Evolutionary conservation across 2,329 filamentous ascomycete genomes (phyloP), one percentile per base, ranked within the genome.

Genomic region (Neoarthrinium moseri): DNA sequence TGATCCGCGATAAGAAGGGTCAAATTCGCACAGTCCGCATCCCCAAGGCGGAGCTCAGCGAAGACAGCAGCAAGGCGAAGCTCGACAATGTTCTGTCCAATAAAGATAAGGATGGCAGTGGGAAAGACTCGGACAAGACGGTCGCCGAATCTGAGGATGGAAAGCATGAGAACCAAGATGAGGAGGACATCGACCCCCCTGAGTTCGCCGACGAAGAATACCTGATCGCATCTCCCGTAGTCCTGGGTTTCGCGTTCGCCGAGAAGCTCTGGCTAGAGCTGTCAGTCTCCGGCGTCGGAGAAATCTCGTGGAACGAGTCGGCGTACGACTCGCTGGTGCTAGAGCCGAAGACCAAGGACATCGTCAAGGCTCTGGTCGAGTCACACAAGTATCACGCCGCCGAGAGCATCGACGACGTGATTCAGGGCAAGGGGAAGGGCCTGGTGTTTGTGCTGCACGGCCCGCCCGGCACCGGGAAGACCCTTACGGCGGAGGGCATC

Each of bases 211-310:
- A 94, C 39, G 89, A 95, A 51, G 88, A 96, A 55, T 85, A 94
- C 20, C 72, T 96, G 5, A 85, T 95, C 39, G 84, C 90, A 2
- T 92, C 88, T 2, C 87, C 91, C 0, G 84, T 95, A 1, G 88
- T 95, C 0, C 77, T 95, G 2, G 91, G 91, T 0, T 96, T 95
- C 57, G 82, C 89, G 1, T 95, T 96, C 63, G 83, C 81, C 1
- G 89, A 95, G 66, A 96, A 95, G 68, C 74, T 89, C 8, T 96
- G 91, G 91, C 78, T 95, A 1, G 89, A 96, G 62, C 90, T 96
- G 57, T 84, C 83, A 0, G 84, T 96, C 17, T 88, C 86, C 0
- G 84, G 85, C 1, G 78, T 96, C 51, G 79, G 81, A 35, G 87
- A 95, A 4, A 92, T 96, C 51, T 77, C 83, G 27, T 96, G 88